Evolutionary conservation across 257 asterid species (phyloP), one percentile per base, ranked within the genome.

Genomic region (Cynanchum wilfordii): DNA sequence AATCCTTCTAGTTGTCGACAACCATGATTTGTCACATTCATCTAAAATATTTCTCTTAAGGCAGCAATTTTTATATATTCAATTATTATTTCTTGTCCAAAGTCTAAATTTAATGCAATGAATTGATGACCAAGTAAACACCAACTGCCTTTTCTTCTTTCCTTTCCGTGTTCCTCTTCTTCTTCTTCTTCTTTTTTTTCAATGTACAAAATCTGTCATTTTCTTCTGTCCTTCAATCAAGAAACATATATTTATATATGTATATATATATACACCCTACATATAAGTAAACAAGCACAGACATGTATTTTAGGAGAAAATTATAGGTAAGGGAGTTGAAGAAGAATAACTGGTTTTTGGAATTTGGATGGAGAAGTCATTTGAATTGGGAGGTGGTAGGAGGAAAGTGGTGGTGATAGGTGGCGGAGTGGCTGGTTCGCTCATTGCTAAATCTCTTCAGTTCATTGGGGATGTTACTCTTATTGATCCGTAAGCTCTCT

Each of bases 341-440:
- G 60, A 75, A 63, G 73, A 63, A 71, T 25, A 86, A 85, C 74
- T 60, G 74, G 38, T 20, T 22, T 22, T n/a, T 22, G 17, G 13
- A 64, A 33, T 22, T n/a, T 56, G 17, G 24, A 64, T 60, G 86
- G 77, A 83, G 76, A 73, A 57, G 69, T 77, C 85, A 50, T 70
- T 82, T 78, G 92, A 85, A 77, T 36, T 79, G 80, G 87, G 89
- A n/a, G 89, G 86, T 2, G 78, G 92, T 24, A 87, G 96, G 89
- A 90, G 87, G 85, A 84, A 90, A 76, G 94, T 90, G 83, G 96
- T 86, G 84, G 92, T 92, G 64, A 82, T 92, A 5, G 96, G 98
- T 60, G 96, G 98, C 19, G 98, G 98, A 79, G 92, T 92, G 0
- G 96, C 95, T 0, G 98, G 96, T 38, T 85, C 98, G 25, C 84